These are phyloP conservation scores for Kokia cookei DNA, from an alignment of 441 rosid species.

Conservation along the genomic window DNA sequence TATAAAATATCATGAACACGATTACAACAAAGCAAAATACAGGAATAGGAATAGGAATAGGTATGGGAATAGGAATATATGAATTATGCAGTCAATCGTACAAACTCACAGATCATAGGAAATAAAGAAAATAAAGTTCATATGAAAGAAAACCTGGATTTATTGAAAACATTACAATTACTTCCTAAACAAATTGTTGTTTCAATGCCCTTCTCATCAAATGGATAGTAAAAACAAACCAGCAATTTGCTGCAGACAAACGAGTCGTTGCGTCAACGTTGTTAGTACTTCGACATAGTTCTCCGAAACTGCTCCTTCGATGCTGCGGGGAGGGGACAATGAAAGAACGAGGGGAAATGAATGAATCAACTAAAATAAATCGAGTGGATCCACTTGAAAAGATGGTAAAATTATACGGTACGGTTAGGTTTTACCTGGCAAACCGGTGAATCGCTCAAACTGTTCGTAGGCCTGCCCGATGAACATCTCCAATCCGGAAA, in stretches of 20 bases:
- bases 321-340: constrained; percentile 35
- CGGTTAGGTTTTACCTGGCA: constrained; percentile 53
- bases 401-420: background rate
- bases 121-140: background rate
- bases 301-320: constrained; percentile 70
- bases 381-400: background rate
- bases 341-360: background rate
- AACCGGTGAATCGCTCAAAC: constrained; percentile 76
- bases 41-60: background rate
- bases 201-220: background rate
- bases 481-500: constrained; percentile 85
- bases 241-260: background rate
- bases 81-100: background rate
- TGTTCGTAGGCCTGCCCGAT: constrained; percentile 88
- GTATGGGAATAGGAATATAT: background rate
- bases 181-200: background rate
- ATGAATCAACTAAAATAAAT: background rate
- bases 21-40: background rate
- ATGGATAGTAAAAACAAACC: background rate
- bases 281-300: constrained; percentile 56
- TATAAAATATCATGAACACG: background rate
- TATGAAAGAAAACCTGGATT: background rate
- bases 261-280: constrained; percentile 2
- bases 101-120: background rate
- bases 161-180: background rate